Percentiles rank a stretch among this genome's conserved stretches.
Evolutionary conservation across 495 filamentous ascomycete species (phyloP).

Genomic region (Hyaloscypha hepaticicola): DNA sequence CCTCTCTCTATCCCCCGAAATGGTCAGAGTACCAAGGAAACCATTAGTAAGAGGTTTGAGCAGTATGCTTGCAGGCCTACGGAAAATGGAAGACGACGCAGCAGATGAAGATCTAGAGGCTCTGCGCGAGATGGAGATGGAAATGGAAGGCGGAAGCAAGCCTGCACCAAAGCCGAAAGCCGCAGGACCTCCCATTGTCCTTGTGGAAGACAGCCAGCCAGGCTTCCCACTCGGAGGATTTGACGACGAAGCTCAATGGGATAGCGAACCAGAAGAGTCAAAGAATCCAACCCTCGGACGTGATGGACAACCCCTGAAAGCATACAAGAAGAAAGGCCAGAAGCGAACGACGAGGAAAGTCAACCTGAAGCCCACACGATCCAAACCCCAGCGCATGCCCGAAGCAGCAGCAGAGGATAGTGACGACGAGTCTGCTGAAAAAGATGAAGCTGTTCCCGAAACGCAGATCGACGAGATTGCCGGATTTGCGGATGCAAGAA

Average conservation of each 20-base stretch:
- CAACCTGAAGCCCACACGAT: conserved; percentile 60
- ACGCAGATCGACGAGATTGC: conserved; percentile 41
- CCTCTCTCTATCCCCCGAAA: conserved; percentile 36
- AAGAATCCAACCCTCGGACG: conserved; percentile 25
- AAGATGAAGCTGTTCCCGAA: conserved; percentile 40
- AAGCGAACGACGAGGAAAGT: conserved; percentile 80
- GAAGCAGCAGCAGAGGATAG: conserved; percentile 15
- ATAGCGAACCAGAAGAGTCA: conserved; percentile 44
- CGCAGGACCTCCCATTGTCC: conserved; percentile 33
- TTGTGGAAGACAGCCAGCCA: conserved; percentile 64
- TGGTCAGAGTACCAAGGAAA: conserved; percentile 51
- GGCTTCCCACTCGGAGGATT: conserved; percentile 60
- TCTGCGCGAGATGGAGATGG: conserved; percentile 71
- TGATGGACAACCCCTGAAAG: conserved; percentile 52
- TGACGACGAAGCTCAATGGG: conserved; percentile 51
- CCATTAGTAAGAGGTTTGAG: conserved; percentile 74
- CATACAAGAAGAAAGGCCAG: conserved; percentile 90
- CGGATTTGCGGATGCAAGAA: conserved; percentile 33
- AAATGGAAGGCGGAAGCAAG: conserved; percentile 14
- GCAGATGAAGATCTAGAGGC: conserved; percentile 78
- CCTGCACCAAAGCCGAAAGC: conserved; percentile 24
- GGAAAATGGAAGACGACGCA: conserved; percentile 75
- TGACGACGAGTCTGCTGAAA: conserved; percentile 34
- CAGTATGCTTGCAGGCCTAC: conserved; percentile 71
- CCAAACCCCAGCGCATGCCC: conserved; percentile 35